Evolutionary conservation across 331 rosid species (phyloP).

Genomic region (Erythrophleum ivorense): DNA sequence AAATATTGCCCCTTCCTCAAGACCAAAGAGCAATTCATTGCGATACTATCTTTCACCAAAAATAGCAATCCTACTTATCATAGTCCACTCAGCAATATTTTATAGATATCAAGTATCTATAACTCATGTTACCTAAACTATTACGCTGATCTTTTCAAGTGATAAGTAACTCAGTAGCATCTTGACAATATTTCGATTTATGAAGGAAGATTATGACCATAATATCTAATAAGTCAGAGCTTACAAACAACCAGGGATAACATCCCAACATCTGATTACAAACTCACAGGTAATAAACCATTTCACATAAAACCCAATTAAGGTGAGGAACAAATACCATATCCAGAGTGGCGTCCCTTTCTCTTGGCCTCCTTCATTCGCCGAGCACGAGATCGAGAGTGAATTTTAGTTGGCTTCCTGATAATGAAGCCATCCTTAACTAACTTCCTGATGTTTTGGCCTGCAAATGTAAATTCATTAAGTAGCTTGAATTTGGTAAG

Average conservation of each 20-base stretch:
- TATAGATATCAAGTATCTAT: neutral
- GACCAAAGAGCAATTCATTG: neutral
- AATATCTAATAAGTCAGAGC: neutral
- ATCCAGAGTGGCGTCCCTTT: constrained; percentile 98
- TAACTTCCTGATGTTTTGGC: constrained; percentile 92
- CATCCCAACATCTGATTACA: neutral
- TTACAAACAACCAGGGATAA: neutral
- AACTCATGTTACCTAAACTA: neutral
- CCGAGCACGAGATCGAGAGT: constrained; percentile 96
- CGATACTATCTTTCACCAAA: neutral
- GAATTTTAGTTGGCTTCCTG: constrained; percentile 98
- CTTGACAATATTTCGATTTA: neutral
- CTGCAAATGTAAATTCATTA: constrained; percentile 47
- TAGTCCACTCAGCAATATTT: neutral
- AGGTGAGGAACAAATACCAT: constrained; percentile 56
- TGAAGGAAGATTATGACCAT: neutral
- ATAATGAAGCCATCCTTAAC: constrained; percentile 98
- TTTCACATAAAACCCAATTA: neutral
- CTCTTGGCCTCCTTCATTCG: constrained; percentile 93
- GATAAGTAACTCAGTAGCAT: neutral
- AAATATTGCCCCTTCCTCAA: neutral
- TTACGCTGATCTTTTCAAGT: neutral
- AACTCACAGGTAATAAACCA: neutral
- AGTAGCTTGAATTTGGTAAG: neutral
- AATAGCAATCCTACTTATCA: neutral